Evolutionary conservation across 2,329 filamentous ascomycete genomes (phyloP), one percentile per base, ranked within the genome.

Genomic region (Zalaria sp.): DNA sequence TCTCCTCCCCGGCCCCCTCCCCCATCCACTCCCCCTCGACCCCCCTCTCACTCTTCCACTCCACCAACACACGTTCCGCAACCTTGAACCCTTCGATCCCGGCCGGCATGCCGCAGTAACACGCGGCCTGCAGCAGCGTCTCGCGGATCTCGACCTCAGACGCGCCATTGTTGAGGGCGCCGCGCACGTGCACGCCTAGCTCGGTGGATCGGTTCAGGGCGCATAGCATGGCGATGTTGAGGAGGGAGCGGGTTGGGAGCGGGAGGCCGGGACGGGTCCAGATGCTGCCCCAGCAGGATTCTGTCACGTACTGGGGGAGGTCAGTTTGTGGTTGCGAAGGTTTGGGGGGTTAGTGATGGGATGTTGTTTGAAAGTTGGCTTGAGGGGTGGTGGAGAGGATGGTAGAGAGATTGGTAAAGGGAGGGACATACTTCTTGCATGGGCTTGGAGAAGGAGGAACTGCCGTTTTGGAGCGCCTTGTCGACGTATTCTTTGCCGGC

Each of bases 141-240:
- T 81, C 77, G 11, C 77, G 61, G 40, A 81, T 77, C 57, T 81
- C 77, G 11, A 74, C 54, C 51, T 79, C 75, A 0, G 65, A 71
- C 7, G 76, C 59, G 0, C 77, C 77, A 48, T 81, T 81, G 49
- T 73, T 77, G 48, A 76, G 58, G 1, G 77, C 77, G 0, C 77
- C 77, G 25, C 74, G 64, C n/a, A 77, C 64, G 53, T 81, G 77
- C 5, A 75, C 67, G 0, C 65, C 75, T 43, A 81, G 61, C 53
- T 81, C 77, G 0, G 71, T 68, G 4, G 62, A 64, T 4, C 73
- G 64, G 50, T 79, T 79, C 46, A 79, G 63, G 3, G 74, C 74
- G 55, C 72, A 73, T 37, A 81, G 62, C 71, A 81, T 79, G 38
- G 70, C 75, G 38, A 81, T 73, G 54, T 80, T 80, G 41, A 81